Conservation (phyloP, 2,329 filamentous ascomycete species). For the Whalleya microplaca region DNA sequence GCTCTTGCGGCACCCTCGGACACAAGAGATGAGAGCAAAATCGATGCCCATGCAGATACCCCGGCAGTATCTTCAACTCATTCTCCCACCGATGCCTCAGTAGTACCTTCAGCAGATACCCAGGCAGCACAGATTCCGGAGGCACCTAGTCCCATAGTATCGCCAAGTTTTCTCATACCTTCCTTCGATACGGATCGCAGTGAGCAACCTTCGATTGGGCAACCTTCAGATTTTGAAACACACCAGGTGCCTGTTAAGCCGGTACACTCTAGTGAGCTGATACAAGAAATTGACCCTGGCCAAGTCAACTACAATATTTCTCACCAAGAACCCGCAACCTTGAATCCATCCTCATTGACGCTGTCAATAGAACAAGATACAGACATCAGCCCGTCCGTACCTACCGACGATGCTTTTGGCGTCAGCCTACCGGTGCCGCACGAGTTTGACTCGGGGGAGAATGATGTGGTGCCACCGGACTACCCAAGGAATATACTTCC, state of each 20-base stretch:
- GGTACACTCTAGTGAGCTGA: conserved; percentile 9
- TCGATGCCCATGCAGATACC: background rate
- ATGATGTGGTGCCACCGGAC: conserved; percentile 22
- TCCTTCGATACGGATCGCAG: conserved; percentile 11
- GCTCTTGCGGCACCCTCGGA: background rate
- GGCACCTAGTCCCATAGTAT: conserved; percentile 8
- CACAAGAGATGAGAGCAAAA: background rate
- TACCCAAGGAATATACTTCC: conserved; percentile 32
- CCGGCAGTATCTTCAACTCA: background rate
- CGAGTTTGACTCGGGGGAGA: conserved; percentile 13
- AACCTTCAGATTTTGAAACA: conserved; percentile 12
- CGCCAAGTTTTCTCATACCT: conserved; percentile 18
- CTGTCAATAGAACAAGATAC: conserved; percentile 37
- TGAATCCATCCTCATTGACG: conserved; percentile 36
- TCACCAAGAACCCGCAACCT: conserved; percentile 32
- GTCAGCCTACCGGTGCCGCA: conserved; percentile 16
- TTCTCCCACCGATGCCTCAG: background rate
- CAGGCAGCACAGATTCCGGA: conserved; percentile 10
- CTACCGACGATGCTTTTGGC: conserved; percentile 29
- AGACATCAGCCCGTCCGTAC: conserved; percentile 32
- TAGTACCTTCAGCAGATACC: conserved; percentile 2
- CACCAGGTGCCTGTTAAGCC: conserved; percentile 1
- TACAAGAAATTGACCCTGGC: conserved; percentile 8
- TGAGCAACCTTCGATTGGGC: conserved; percentile 7
- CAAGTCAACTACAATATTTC: conserved; percentile 17